Conservation (phyloP, 139 green algal genomes). For the Eudorina sp. region DNA sequence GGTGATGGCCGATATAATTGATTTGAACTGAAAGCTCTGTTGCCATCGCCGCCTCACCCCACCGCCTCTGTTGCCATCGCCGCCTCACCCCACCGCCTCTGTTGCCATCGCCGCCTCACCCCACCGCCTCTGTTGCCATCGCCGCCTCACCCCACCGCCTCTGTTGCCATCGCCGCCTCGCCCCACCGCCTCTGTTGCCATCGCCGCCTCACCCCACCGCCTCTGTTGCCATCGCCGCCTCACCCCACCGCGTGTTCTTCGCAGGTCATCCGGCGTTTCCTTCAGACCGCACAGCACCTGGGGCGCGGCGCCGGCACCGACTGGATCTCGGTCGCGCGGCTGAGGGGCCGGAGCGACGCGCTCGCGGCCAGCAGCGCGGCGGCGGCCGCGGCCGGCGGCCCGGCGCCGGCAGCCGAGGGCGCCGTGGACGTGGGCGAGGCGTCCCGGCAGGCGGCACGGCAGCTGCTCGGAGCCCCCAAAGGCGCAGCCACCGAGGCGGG, state of each 20-base stretch:
- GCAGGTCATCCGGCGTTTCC: slow-evolving; percentile 35
- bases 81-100: no score
- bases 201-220: background rate
- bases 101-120: no score
- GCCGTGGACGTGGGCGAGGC: background rate
- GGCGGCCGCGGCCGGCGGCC: background rate
- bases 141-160: no score
- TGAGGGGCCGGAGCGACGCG: background rate
- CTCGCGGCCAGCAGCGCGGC: background rate
- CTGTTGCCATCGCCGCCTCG: no score
- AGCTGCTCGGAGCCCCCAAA: slow-evolving; percentile 46
- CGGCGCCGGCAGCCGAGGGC: background rate
- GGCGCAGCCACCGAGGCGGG: slow-evolving; percentile 36
- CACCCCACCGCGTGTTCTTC: background rate
- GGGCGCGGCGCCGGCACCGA: background rate
- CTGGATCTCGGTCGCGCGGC: slow-evolving; percentile 5
- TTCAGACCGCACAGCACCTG: slow-evolving; percentile 19
- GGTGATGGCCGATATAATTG: no score
- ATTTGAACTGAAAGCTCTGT: no score
- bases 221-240: background rate
- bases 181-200: background rate
- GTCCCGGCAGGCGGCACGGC: background rate
- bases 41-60: no score
- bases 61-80: no score
- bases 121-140: no score